Evolutionary conservation across 1,139 yeast genomes (phyloP).

Genomic region (Blastobotrys illinoisensis): DNA sequence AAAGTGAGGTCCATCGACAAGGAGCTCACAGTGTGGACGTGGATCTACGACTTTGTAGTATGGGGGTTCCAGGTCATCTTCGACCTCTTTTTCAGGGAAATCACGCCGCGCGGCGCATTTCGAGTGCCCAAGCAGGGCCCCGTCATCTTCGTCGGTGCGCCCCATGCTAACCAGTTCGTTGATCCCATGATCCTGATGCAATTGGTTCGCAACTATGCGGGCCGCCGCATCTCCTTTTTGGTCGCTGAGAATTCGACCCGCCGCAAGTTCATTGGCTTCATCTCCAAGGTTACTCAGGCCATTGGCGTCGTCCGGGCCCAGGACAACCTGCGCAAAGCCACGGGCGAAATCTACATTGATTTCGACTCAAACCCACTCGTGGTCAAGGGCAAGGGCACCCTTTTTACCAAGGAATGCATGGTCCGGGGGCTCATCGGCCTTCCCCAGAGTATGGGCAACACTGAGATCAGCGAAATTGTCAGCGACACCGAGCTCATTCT

Average conservation of each 20-base stretch:
- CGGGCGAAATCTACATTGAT: slow-evolving; percentile 56
- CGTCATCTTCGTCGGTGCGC: slow-evolving; percentile 92
- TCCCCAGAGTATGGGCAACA: slow-evolving; percentile 74
- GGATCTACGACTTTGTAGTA: slow-evolving; percentile 35
- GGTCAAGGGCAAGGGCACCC: slow-evolving; percentile 62
- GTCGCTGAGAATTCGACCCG: slow-evolving; percentile 80
- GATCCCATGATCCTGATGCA: slow-evolving; percentile 85
- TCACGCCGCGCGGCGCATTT: slow-evolving; percentile 86
- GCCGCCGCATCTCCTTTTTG: slow-evolving; percentile 73
- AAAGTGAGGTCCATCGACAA: slow-evolving; percentile 12
- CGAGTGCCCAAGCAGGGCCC: slow-evolving; percentile 81
- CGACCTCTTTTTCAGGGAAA: slow-evolving; percentile 75
- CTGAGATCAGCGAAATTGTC: slow-evolving; percentile 61
- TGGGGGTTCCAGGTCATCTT: slow-evolving; percentile 39
- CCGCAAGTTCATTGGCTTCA: slow-evolving; percentile 61
- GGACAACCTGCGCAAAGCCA: slow-evolving; percentile 61
- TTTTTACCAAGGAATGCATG: slow-evolving; percentile 60
- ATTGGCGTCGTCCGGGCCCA: slow-evolving; percentile 93
- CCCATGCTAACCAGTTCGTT: slow-evolving; percentile 95
- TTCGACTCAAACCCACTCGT: slow-evolving; percentile 38
- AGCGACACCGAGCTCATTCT: slow-evolving; percentile 72
- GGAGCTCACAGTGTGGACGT: slow-evolving; percentile 10
- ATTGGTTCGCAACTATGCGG: slow-evolving; percentile 66
- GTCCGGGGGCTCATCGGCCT: slow-evolving; percentile 68
- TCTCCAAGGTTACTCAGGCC: slow-evolving; percentile 70